These are phyloP conservation scores for Phytophthora constricta DNA, from an alignment of 352 stramenopile species.

Conservation along the genomic window DNA sequence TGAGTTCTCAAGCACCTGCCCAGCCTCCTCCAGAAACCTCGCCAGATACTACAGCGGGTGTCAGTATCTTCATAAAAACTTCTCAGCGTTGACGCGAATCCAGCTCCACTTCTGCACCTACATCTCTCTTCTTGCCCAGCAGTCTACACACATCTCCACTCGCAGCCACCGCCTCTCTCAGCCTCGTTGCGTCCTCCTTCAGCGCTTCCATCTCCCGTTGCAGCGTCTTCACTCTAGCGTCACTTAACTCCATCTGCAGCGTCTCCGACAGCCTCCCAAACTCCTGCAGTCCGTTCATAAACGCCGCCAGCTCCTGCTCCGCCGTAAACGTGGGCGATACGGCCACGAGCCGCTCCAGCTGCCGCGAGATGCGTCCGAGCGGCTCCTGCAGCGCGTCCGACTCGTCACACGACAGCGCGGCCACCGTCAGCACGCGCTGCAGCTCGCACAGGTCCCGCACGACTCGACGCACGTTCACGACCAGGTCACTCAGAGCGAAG, in stretches of 20 bases:
- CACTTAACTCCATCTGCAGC: slow-evolving; percentile 5
- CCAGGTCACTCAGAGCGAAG: slow-evolving; percentile 40
- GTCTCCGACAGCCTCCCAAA: slow-evolving; percentile 2
- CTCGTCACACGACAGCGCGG: neutral
- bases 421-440: neutral
- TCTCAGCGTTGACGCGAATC: slow-evolving; percentile 1
- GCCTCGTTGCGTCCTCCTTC: neutral
- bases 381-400: neutral
- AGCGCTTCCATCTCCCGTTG: neutral
- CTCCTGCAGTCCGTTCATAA: slow-evolving; percentile 22
- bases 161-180: slow-evolving; percentile 5
- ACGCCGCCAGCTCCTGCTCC: slow-evolving; percentile 15
- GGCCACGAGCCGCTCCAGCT: slow-evolving; percentile 15
- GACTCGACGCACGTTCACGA: slow-evolving; percentile 24
- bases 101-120: neutral
- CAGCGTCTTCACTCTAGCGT: slow-evolving; percentile 3
- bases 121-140: slow-evolving; percentile 32
- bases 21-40: slow-evolving; percentile 45
- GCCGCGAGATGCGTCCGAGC: slow-evolving; percentile 12
- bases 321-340: slow-evolving; percentile 26
- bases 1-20: slow-evolving; percentile 47
- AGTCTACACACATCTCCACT: slow-evolving; percentile 7
- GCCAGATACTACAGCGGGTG: slow-evolving; percentile 17
- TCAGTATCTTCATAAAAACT: neutral
- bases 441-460: slow-evolving; percentile 18